These are phyloP conservation scores for Lasiosphaeria ovina DNA, from an alignment of 495 filamentous ascomycete genomes.

Conservation along the genomic window DNA sequence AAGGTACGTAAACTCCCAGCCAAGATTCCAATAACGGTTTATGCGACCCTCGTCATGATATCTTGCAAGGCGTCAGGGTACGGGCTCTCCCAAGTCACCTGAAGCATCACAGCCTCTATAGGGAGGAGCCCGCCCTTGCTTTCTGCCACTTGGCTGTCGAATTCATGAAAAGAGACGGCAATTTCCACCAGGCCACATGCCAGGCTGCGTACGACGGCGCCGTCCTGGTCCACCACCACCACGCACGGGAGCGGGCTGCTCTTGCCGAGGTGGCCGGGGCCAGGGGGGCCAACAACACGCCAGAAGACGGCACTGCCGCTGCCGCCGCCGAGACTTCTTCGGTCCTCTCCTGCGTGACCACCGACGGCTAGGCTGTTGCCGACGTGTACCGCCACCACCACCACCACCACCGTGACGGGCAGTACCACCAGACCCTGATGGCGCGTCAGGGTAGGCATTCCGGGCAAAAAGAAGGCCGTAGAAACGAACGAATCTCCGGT, in stretches of 20 bases:
- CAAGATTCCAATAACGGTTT: no score
- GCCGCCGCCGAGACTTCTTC: neutral
- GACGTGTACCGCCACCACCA: neutral
- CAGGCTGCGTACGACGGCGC: slow-evolving; percentile 12
- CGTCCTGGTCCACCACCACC: slow-evolving; percentile 12
- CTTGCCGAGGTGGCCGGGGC: slow-evolving; percentile 2
- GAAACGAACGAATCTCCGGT: no score
- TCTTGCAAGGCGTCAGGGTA: no score
- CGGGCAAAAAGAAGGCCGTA: neutral
- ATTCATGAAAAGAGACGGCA: neutral
- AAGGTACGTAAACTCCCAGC: neutral
- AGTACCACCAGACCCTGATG: neutral
- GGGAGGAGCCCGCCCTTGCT: neutral
- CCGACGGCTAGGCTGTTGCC: neutral
- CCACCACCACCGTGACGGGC: neutral
- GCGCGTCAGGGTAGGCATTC: neutral
- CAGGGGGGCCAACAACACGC: neutral
- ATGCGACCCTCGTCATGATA: no score
- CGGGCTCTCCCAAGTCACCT: neutral
- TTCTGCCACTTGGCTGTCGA: neutral
- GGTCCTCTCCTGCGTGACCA: neutral
- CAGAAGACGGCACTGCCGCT: neutral
- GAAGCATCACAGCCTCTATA: neutral
- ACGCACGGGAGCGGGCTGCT: slow-evolving; percentile 11
- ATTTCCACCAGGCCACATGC: slow-evolving; percentile 8